Conservation (phyloP, 768 basidiomycete species). For the Hypholoma sublateritium region DNA sequence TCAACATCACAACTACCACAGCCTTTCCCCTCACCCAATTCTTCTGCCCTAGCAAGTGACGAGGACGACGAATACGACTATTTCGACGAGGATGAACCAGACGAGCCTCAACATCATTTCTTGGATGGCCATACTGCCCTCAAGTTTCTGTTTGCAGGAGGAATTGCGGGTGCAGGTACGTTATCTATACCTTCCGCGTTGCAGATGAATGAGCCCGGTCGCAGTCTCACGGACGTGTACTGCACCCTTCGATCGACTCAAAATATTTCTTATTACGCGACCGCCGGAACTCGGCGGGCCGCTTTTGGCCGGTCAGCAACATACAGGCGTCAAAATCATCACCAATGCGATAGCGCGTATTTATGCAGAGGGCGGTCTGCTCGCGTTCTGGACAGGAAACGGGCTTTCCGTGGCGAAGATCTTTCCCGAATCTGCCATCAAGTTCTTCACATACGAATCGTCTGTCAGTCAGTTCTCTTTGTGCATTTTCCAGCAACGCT, state of each 20-base stretch:
- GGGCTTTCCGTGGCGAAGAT: constrained; percentile 93
- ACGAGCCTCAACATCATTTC: constrained; percentile 59
- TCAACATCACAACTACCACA: constrained; percentile 10
- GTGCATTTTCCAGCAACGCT: not conserved
- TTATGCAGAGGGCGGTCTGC: constrained; percentile 85
- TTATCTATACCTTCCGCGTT: constrained; percentile 7
- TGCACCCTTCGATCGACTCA: constrained; percentile 95
- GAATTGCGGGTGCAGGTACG: constrained; percentile 90
- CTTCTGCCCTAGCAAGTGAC: constrained; percentile 23
- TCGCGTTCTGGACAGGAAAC: constrained; percentile 98
- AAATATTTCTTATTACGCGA: constrained; percentile 93
- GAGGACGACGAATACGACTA: constrained; percentile 44
- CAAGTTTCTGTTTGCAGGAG: constrained; percentile 91
- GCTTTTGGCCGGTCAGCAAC: constrained; percentile 35
- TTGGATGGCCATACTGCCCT: constrained; percentile 73
- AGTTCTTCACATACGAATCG: constrained; percentile 94
- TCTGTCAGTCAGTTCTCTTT: constrained; percentile 55
- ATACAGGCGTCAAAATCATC: constrained; percentile 65
- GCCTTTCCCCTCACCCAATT: constrained; percentile 10
- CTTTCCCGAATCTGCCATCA: constrained; percentile 97
- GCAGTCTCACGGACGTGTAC: constrained; percentile 94
- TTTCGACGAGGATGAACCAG: constrained; percentile 53
- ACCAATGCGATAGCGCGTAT: constrained; percentile 74
- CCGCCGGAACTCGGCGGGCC: constrained; percentile 70
- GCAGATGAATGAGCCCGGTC: not conserved